Evolutionary conservation across 768 basidiomycete species (phyloP), one percentile per base, ranked within the genome.

Genomic region (Chalciporus piperatus): DNA sequence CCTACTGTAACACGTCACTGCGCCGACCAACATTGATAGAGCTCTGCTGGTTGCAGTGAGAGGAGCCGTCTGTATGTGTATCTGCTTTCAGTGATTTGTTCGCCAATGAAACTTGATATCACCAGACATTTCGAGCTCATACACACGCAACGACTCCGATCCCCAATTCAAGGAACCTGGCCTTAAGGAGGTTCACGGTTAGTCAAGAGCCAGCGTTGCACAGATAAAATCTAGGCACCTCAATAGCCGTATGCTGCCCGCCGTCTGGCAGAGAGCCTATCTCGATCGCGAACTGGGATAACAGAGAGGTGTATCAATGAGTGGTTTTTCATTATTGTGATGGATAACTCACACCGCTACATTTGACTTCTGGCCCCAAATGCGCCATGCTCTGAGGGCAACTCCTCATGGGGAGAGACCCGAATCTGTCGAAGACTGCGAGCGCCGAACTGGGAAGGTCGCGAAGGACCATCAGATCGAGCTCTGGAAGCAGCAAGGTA

Each of bases 251-350:
- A n/a, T n/a, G n/a, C n/a, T n/a, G n/a, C n/a, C n/a, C n/a, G n/a
- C n/a, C n/a, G n/a, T n/a, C n/a, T n/a, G n/a, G n/a, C n/a, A n/a
- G 90, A 90, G 78, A 85, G 63, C 72, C 75, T 33, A 82, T 89
- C 63, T 85, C 86, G 38, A 72, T 92, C 47, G 89, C 88, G n/a
- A 75, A 92, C 65, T 92, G 91, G 90, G 89, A 92, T 61, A 92
- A 92, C 68, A 76, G 89, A 67, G 87, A 25, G 7, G 25, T 25
- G 25, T 25, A 4, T 25, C 3, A 25, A 25, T 7, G 25, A 25
- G 25, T n/a, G n/a, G n/a, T n/a, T n/a, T n/a, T n/a, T n/a, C n/a
- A n/a, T 25, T 7, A 25, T 25, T 4, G 25, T 25, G 25, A 25
- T 7, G 7, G 25, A 25, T 25, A 35, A 87, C 78, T 14, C 92